A percentile compares a stretch with the other conserved stretches of the same genome.
These are phyloP conservation scores for Paramecium biaurelia DNA, from an alignment of 73 alveolate species.

Conservation along the genomic window DNA sequence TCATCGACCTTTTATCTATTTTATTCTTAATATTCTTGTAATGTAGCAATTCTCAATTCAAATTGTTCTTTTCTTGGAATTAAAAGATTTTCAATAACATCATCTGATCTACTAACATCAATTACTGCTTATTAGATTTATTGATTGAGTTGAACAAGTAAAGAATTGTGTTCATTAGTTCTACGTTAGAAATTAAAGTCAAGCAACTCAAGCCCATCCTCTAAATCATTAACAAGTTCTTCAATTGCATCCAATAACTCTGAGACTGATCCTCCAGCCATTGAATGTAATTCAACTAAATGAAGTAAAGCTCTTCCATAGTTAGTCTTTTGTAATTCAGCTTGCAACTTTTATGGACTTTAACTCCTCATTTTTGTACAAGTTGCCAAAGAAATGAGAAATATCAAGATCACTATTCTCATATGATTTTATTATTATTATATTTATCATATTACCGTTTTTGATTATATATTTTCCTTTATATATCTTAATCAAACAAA, in stretches of 20 bases:
- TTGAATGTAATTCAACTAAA: conserved; percentile 28
- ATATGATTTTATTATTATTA: background rate
- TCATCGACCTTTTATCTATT: background rate
- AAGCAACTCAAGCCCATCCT: background rate
- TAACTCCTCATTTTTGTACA: background rate
- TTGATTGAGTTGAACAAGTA: background rate
- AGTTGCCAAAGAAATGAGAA: background rate
- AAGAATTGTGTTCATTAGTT: conserved; percentile 27
- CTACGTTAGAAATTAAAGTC: background rate
- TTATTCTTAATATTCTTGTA: background rate
- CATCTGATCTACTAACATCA: conserved; percentile 35
- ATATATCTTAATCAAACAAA: too few relatives aligned
- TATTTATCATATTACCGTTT: background rate
- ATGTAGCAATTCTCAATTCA: background rate
- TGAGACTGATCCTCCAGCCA: conserved; percentile 25
- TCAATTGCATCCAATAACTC: conserved; percentile 32
- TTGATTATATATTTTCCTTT: too few relatives aligned
- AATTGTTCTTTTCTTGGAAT: conserved; percentile 36
- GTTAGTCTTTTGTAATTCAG: background rate
- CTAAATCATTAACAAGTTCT: background rate
- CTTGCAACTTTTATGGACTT: conserved; percentile 29
- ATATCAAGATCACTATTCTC: background rate
- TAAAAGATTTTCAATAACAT: background rate
- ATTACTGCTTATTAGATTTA: background rate
- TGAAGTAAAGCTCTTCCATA: conserved; percentile 44